Conservation (phyloP, 495 filamentous ascomycete species). For the Penicillium samsonianum region DNA sequence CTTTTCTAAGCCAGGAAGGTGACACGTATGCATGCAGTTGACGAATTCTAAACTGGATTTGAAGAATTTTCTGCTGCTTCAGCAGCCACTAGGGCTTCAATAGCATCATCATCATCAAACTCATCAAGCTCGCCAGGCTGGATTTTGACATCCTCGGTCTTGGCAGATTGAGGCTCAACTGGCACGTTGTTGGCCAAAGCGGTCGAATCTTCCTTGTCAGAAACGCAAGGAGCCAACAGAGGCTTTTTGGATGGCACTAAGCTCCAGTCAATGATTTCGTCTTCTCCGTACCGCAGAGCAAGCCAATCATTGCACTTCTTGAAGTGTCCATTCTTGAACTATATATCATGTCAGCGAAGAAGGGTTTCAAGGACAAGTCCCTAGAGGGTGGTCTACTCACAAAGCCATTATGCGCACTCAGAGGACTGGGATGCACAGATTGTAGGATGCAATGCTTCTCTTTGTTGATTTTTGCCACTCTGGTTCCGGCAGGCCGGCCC, state of each 20-base stretch:
- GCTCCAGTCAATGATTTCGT: conserved; percentile 84
- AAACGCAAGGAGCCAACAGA: conserved; percentile 8
- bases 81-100: conserved; percentile 42
- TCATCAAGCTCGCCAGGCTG: conserved; percentile 29
- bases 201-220: conserved; percentile 26
- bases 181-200: conserved; percentile 11
- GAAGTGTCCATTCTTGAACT: conserved; percentile 88
- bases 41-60: not conserved
- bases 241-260: conserved; percentile 48
- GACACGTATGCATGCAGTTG: not conserved
- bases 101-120: conserved; percentile 44
- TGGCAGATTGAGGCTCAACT: conserved; percentile 12
- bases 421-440: conserved; percentile 86
- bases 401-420: conserved; percentile 79
- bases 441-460: conserved; percentile 76
- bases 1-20: not conserved
- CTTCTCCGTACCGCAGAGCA: conserved; percentile 69
- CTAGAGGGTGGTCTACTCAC: conserved; percentile 30
- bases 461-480: conserved; percentile 68
- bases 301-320: conserved; percentile 90
- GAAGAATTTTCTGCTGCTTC: conserved; percentile 18
- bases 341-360: conserved; percentile 29
- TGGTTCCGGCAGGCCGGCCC: conserved; percentile 77
- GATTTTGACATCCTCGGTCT: conserved; percentile 4
- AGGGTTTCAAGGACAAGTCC: not conserved